Percentiles rank a stretch among this genome's conserved stretches.
Evolutionary conservation across 352 stramenopile genomes (phyloP).

Genomic region (Saprolegnia parasitica): DNA sequence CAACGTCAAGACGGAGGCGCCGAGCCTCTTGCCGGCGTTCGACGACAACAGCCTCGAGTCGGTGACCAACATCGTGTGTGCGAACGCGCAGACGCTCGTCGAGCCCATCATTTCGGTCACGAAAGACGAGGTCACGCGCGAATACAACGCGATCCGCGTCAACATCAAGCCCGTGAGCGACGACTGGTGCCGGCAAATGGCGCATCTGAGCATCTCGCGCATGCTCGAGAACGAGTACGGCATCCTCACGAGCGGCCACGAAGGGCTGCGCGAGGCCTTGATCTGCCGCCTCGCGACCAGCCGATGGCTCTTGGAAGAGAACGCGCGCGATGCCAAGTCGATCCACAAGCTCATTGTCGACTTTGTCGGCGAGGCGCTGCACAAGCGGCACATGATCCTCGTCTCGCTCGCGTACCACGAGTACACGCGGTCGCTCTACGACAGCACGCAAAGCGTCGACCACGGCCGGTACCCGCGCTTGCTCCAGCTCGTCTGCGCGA

Average conservation of each 20-base stretch:
- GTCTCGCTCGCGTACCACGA: constrained; percentile 25
- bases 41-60: constrained; percentile 58
- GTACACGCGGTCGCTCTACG: constrained; percentile 23
- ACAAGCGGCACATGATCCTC: constrained; percentile 23
- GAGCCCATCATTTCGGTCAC: constrained; percentile 71
- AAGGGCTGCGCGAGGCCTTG: constrained; percentile 55
- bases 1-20: constrained; percentile 33
- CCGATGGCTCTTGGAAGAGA: constrained; percentile 44
- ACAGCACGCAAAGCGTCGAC: background rate
- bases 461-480: constrained; percentile 7
- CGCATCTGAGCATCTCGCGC: constrained; percentile 50
- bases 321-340: background rate
- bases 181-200: constrained; percentile 72
- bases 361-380: constrained; percentile 23
- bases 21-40: constrained; percentile 58
- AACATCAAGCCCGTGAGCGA: constrained; percentile 57
- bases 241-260: constrained; percentile 56
- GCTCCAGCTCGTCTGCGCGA: constrained; percentile 9
- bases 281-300: constrained; percentile 62
- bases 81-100: constrained; percentile 71
- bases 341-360: constrained; percentile 22
- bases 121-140: constrained; percentile 39
- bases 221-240: constrained; percentile 78
- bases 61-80: constrained; percentile 71
- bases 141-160: constrained; percentile 60